Percentiles rank a stretch among this genome's conserved stretches.
These are phyloP conservation scores for Senna tora DNA, from an alignment of 306 rosid species.

Conservation along the genomic window DNA sequence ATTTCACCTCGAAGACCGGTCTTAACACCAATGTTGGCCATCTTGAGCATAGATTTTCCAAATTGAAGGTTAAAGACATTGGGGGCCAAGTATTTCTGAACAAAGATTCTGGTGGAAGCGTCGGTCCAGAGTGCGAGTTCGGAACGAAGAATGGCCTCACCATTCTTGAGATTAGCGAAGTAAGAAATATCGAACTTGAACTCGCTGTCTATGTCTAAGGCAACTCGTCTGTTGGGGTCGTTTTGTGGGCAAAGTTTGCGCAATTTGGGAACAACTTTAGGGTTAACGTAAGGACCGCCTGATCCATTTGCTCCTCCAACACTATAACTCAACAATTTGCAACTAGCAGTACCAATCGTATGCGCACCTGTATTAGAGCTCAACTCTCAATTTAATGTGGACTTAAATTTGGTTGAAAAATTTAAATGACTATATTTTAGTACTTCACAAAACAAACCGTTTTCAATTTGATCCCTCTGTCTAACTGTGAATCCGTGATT, in stretches of 20 bases:
- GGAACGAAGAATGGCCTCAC: conserved; percentile 54
- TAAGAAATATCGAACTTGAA: conserved; percentile 45
- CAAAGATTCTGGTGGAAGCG: conserved; percentile 41
- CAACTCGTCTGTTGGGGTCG: conserved; percentile 41
- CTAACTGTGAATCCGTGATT: too few relatives aligned
- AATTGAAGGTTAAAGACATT: conserved; percentile 47
- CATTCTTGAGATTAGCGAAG: conserved; percentile 39
- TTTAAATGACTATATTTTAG: too few relatives aligned
- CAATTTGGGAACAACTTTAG: conserved; percentile 43
- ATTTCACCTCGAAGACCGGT: conserved; percentile 46
- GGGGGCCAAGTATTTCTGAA: conserved; percentile 34
- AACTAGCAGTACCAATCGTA: conserved; percentile 52
- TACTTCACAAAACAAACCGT: too few relatives aligned
- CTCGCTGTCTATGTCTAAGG: conserved; percentile 44
- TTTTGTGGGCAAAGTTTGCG: conserved; percentile 49
- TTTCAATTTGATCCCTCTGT: too few relatives aligned
- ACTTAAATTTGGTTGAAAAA: too few relatives aligned
- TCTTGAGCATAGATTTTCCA: conserved; percentile 58
- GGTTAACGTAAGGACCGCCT: conserved; percentile 45
- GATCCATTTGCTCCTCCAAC: conserved; percentile 38
- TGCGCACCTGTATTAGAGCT: conserved; percentile 64
- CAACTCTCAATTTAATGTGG: too few relatives aligned
- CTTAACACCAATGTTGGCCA: conserved; percentile 52
- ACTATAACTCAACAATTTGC: conserved; percentile 43
- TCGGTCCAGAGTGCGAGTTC: conserved; percentile 58